A percentile compares a stretch with the other conserved stretches of the same genome.
Conservation (phyloP, 768 basidiomycete genomes). For the Erythrobasidium yunnanense region DNA sequence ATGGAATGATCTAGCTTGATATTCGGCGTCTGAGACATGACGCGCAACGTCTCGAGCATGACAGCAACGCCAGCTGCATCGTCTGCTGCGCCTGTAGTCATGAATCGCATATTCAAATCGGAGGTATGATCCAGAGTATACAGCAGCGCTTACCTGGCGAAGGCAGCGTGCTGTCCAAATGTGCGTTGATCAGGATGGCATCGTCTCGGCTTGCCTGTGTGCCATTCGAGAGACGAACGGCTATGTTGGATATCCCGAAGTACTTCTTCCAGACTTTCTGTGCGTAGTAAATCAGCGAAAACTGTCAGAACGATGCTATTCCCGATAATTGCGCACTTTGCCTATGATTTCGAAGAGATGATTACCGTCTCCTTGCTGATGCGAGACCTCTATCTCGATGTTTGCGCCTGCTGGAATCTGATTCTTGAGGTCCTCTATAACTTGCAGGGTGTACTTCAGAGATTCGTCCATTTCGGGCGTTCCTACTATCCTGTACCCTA, state of each 20-base stretch:
- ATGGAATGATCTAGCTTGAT: slow-evolving; percentile 67
- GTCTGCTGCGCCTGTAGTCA: slow-evolving; percentile 59
- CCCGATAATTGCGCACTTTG: slow-evolving; percentile 7
- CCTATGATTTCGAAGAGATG: slow-evolving; percentile 71
- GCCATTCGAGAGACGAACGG: slow-evolving; percentile 73
- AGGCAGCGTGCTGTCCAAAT: slow-evolving; percentile 80
- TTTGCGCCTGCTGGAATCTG: slow-evolving; percentile 45
- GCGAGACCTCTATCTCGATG: slow-evolving; percentile 82
- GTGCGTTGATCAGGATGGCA: slow-evolving; percentile 75
- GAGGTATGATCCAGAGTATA: not conserved
- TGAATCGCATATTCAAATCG: not conserved
- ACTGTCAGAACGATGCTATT: not conserved
- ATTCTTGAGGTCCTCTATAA: slow-evolving; percentile 53
- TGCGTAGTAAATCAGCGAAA: not conserved
- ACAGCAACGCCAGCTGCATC: slow-evolving; percentile 79
- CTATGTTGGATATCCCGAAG: slow-evolving; percentile 66
- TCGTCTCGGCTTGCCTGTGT: slow-evolving; percentile 60
- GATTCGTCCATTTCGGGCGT: slow-evolving; percentile 75
- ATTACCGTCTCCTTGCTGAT: slow-evolving; percentile 46
- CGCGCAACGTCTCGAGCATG: slow-evolving; percentile 79
- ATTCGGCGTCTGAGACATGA: slow-evolving; percentile 54
- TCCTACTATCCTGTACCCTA: slow-evolving; percentile 84
- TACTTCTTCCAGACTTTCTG: slow-evolving; percentile 37
- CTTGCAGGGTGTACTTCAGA: slow-evolving; percentile 66
- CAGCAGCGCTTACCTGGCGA: slow-evolving; percentile 48